Conservation (phyloP, 331 rosid genomes). For the Acacia pycnantha region DNA sequence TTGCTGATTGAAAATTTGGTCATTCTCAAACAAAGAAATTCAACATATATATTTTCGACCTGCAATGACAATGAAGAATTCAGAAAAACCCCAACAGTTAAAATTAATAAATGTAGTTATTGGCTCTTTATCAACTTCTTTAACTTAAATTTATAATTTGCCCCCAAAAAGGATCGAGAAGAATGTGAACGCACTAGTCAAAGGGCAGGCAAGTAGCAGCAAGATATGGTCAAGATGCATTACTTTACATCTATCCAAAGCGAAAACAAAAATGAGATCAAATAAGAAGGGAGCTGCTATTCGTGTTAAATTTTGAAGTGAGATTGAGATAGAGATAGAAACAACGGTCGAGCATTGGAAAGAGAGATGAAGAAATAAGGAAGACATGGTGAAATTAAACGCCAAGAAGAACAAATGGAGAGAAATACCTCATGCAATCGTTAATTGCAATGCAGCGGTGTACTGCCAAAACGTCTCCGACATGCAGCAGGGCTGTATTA, state of each 20-base stretch:
- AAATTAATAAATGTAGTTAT: neutral
- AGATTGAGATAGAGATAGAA: neutral
- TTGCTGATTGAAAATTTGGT: conserved; percentile 47
- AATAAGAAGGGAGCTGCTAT: neutral
- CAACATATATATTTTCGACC: conserved; percentile 12
- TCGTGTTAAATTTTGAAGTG: neutral
- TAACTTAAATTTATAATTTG: neutral
- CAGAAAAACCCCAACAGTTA: neutral
- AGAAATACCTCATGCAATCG: neutral
- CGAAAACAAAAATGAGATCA: neutral
- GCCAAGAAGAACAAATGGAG: neutral
- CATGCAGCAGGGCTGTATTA: neutral
- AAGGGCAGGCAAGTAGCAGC: neutral
- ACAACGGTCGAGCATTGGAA: neutral
- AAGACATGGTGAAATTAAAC: neutral
- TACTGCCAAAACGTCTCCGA: neutral
- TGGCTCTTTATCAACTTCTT: neutral
- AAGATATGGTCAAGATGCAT: neutral
- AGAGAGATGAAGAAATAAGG: neutral
- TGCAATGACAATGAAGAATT: conserved; percentile 20
- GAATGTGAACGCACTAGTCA: neutral
- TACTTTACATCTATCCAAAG: neutral
- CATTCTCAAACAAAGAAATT: conserved; percentile 45
- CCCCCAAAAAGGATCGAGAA: neutral
- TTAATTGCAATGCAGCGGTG: neutral